Percentiles rank a stretch among this genome's conserved stretches.
Conservation (phyloP, 176 grass and related monocot genomes). For the Oryza meridionalis region DNA sequence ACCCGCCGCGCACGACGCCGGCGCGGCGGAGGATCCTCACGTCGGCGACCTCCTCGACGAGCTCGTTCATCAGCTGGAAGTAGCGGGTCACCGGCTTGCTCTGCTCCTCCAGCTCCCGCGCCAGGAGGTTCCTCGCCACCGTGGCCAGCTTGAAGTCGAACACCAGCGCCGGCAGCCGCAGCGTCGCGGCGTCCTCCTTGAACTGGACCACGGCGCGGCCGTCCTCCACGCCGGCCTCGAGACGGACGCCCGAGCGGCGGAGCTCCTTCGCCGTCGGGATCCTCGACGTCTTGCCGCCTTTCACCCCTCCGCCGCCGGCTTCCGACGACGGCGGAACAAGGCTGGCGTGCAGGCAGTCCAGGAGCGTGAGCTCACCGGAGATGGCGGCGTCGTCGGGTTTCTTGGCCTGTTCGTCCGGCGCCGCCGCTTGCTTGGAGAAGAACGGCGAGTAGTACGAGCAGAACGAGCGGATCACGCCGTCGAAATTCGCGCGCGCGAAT, state of each 20-base stretch:
- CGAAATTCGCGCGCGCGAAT: neutral
- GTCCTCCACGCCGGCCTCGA: conserved; percentile 6
- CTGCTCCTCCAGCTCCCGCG: conserved; percentile 49
- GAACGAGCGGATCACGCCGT: conserved; percentile 35
- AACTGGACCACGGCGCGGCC: conserved; percentile 30
- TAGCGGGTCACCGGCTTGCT: conserved; percentile 59
- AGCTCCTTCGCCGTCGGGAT: conserved; percentile 50
- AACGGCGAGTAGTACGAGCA: conserved; percentile 71
- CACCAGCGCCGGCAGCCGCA: conserved; percentile 47
- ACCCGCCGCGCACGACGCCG: conserved; percentile 38
- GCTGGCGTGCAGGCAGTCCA: conserved; percentile 46
- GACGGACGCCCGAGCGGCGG: conserved; percentile 41
- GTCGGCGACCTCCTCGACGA: conserved; percentile 47
- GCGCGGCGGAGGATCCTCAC: conserved; percentile 41
- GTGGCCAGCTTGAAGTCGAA: conserved; percentile 60
- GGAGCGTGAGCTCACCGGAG: neutral
- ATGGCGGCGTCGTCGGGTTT: neutral
- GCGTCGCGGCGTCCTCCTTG: neutral
- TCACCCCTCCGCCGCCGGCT: neutral
- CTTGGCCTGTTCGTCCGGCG: neutral
- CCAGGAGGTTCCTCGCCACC: conserved; percentile 61
- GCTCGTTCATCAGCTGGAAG: conserved; percentile 68
- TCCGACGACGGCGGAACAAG: neutral
- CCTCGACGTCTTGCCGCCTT: conserved; percentile 1
- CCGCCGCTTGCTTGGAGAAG: neutral